These are phyloP conservation scores for Lachnellula subtilissima DNA, from an alignment of 2,329 filamentous ascomycete genomes.

Conservation along the genomic window DNA sequence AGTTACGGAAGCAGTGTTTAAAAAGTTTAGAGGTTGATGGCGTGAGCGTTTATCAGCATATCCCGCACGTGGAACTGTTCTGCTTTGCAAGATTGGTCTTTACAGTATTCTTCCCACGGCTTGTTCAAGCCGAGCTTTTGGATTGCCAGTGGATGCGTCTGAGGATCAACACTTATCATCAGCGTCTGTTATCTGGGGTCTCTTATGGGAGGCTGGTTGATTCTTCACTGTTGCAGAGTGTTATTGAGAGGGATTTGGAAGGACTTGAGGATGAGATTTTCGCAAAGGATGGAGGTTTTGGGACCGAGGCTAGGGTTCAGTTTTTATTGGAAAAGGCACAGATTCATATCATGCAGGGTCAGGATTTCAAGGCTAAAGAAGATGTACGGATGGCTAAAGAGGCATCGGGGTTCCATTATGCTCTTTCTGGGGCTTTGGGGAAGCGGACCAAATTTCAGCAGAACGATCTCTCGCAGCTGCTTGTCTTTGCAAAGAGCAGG, in stretches of 20 bases:
- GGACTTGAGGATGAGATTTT: slow-evolving; percentile 42
- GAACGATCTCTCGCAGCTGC: slow-evolving; percentile 77
- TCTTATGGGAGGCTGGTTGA: slow-evolving; percentile 42
- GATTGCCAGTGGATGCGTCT: slow-evolving; percentile 47
- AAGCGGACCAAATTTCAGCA: slow-evolving; percentile 80
- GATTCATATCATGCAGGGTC: slow-evolving; percentile 77
- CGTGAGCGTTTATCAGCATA: slow-evolving; percentile 77
- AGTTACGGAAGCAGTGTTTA: slow-evolving; percentile 54
- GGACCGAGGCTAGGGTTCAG: slow-evolving; percentile 52
- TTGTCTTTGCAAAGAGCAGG: slow-evolving; percentile 80
- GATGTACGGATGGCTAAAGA: slow-evolving; percentile 65
- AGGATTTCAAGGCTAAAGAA: slow-evolving; percentile 68
- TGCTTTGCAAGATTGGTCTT: slow-evolving; percentile 60
- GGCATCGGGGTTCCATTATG: slow-evolving; percentile 70
- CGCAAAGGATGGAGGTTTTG: slow-evolving; percentile 34
- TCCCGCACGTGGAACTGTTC: slow-evolving; percentile 79
- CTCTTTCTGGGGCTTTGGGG: slow-evolving; percentile 78
- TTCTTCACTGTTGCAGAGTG: slow-evolving; percentile 53
- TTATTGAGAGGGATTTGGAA: slow-evolving; percentile 56
- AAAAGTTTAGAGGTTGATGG: slow-evolving; percentile 72
- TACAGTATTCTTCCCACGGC: slow-evolving; percentile 29
- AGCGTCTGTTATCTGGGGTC: slow-evolving; percentile 50
- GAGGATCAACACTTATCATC: slow-evolving; percentile 69
- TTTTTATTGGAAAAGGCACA: slow-evolving; percentile 80
- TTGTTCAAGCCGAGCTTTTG: slow-evolving; percentile 18